A percentile compares a stretch with the other conserved stretches of the same genome.
phyloP scores from a whole-genome alignment of 345 rosid species.

The Arabis hirsuta region DNA sequence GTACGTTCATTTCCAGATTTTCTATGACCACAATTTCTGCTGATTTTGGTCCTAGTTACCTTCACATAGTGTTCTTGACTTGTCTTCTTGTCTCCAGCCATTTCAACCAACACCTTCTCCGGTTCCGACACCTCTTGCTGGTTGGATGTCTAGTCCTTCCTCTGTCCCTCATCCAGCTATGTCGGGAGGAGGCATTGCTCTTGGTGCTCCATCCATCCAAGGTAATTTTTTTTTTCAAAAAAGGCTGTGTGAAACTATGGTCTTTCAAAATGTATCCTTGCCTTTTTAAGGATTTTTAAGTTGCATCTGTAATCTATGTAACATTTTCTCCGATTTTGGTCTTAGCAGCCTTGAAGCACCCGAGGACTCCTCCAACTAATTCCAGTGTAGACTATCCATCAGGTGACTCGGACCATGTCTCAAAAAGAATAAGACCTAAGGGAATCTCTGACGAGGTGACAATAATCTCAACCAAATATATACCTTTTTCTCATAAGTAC shows the following conservation, averaged over 20 bases:
- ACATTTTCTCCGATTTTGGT: constrained; percentile 35
- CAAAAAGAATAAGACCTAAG: constrained; percentile 91
- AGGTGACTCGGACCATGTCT: constrained; percentile 87
- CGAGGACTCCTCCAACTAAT: constrained; percentile 91
- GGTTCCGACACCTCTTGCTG: constrained; percentile 92
- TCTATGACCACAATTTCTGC: constrained; percentile 2
- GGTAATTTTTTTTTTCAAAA: constrained; percentile 46
- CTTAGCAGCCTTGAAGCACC: constrained; percentile 90
- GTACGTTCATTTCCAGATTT: constrained; percentile 49
- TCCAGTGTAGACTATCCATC: constrained; percentile 83
- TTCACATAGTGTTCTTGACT: constrained; percentile 37
- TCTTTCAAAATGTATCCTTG: background rate
- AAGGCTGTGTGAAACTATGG: constrained; percentile 2
- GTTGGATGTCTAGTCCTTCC: constrained; percentile 98
- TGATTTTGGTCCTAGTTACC: constrained; percentile 25
- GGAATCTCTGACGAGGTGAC: constrained; percentile 92
- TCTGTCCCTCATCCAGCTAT: constrained; percentile 83
- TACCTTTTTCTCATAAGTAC: background rate
- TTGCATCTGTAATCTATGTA: constrained; percentile 23
- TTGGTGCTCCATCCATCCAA: constrained; percentile 84
- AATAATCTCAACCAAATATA: background rate
- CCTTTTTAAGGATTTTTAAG: constrained; percentile 1
- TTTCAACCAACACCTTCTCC: constrained; percentile 84
- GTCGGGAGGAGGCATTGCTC: constrained; percentile 89
- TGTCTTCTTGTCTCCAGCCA: constrained; percentile 61